Evolutionary conservation across 345 rosid genomes (phyloP), one percentile per base, ranked within the genome.

Genomic region (Aethionema arabicum): DNA sequence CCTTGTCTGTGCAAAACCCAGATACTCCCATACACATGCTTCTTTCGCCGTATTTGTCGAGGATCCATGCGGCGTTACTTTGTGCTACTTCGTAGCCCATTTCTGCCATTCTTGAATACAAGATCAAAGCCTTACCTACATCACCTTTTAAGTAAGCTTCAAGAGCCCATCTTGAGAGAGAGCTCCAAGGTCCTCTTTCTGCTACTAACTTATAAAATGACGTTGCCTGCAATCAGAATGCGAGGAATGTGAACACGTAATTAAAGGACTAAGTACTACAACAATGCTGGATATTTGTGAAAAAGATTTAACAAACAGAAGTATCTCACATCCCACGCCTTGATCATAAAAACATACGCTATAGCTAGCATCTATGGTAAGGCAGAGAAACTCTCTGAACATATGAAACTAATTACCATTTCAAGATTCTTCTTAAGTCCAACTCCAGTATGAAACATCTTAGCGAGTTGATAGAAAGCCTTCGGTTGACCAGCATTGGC

Each of bases 41-140:
- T 64, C 70, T 82, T 60, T 95, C 98, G 21, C 80, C 91, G 63
- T 82, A 95, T 74, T 90, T 90, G 67, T 95, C 96, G 43, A 95
- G 95, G 79, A 95, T 90, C 99, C 99, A 95, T 12, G 99, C 98
- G 53, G 97, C 99, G 65, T 90, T 90, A 72, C 99, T 95, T 65
- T 95, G 99, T 49, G 96, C 96, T 59, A 95, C 78, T 82, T 95
- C 99, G 57, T 86, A 95, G 31, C 99, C 96, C 76, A 95, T 78
- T 83, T 90, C 98, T 52, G 95, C 91, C 99, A 90, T 95, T 68
- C 98, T 90, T 21, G 86, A 85, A 77, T 88, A 90, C 67, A 90
- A 62, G 31, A 95, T 75, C 74, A 83, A 86, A 53, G 98, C 96
- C 74, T 81, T 86, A 51, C 98, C 98, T 32, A 95, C 77, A 53